These are phyloP conservation scores for Colletotrichum aenigma DNA, from an alignment of 2,329 filamentous ascomycete species.

Conservation along the genomic window DNA sequence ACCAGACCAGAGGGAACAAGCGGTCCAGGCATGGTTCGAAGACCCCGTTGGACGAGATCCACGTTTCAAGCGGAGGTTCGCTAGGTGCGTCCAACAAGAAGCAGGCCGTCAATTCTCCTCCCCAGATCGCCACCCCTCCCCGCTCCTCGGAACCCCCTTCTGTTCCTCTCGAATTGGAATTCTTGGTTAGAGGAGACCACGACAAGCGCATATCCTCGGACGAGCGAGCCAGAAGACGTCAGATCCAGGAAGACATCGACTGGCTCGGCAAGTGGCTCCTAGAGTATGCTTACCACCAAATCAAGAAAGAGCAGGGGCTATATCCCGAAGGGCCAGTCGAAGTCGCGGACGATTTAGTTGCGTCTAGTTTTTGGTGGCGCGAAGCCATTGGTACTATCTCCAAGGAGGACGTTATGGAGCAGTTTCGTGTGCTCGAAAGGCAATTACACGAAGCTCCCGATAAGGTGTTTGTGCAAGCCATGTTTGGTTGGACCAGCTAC, in stretches of 20 bases:
- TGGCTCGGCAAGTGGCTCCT: neutral
- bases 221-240: neutral
- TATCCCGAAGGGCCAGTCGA: neutral
- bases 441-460: neutral
- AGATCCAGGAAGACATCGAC: neutral
- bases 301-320: neutral
- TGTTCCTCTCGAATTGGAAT: neutral
- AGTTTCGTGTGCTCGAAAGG: neutral
- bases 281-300: neutral
- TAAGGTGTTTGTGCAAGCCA: neutral
- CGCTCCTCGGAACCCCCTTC: neutral
- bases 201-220: neutral
- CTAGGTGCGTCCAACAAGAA: neutral
- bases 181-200: neutral
- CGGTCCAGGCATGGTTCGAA: neutral
- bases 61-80: neutral
- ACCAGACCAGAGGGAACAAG: neutral
- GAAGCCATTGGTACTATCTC: neutral
- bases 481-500: neutral
- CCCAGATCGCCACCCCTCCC: neutral
- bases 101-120: neutral
- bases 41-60: neutral
- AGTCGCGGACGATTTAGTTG: neutral
- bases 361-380: neutral
- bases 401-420: neutral